phyloP scores from a whole-genome alignment of 495 filamentous ascomycete genomes.

The Letharia columbiana region DNA sequence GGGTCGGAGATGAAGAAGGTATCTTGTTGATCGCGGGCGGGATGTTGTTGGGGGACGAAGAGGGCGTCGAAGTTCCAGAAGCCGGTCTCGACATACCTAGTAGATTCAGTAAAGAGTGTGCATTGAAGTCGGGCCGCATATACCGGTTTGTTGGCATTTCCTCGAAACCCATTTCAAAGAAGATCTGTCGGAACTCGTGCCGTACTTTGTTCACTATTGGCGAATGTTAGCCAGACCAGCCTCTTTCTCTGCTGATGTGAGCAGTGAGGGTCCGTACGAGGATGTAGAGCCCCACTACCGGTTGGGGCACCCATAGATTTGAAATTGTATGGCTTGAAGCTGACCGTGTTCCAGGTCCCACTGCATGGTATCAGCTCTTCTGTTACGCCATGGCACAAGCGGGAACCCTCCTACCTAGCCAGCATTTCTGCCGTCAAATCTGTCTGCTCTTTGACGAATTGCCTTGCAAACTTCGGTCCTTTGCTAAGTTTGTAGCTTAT shows the following conservation, averaged over 20 bases:
- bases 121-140: neutral
- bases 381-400: neutral
- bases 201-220: slow-evolving; percentile 77
- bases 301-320: slow-evolving; percentile 76
- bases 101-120: slow-evolving; percentile 32
- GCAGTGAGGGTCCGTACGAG: slow-evolving; percentile 33
- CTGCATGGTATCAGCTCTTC: slow-evolving; percentile 30
- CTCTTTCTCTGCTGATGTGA: too few species aligned
- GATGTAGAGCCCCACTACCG: slow-evolving; percentile 79
- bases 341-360: slow-evolving; percentile 72
- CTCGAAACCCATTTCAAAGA: slow-evolving; percentile 87
- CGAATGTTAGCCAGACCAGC: slow-evolving; percentile 1
- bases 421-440: slow-evolving; percentile 94
- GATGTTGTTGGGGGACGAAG: slow-evolving; percentile 95
- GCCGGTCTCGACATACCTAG: slow-evolving; percentile 81
- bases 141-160: slow-evolving; percentile 72
- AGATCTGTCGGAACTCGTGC: slow-evolving; percentile 88
- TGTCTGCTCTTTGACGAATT: slow-evolving; percentile 88
- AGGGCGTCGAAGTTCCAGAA: slow-evolving; percentile 99
- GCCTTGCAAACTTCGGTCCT: slow-evolving; percentile 73
- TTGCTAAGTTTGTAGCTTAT: slow-evolving; percentile 75
- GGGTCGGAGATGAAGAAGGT: slow-evolving; percentile 98
- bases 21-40: slow-evolving; percentile 90
- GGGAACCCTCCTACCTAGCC: slow-evolving; percentile 37
- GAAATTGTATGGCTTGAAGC: slow-evolving; percentile 97